Evolutionary conservation across 1,284 basidiomycete genomes (phyloP), one percentile per base, ranked within the genome.

Genomic region (Porodaedalea pini): DNA sequence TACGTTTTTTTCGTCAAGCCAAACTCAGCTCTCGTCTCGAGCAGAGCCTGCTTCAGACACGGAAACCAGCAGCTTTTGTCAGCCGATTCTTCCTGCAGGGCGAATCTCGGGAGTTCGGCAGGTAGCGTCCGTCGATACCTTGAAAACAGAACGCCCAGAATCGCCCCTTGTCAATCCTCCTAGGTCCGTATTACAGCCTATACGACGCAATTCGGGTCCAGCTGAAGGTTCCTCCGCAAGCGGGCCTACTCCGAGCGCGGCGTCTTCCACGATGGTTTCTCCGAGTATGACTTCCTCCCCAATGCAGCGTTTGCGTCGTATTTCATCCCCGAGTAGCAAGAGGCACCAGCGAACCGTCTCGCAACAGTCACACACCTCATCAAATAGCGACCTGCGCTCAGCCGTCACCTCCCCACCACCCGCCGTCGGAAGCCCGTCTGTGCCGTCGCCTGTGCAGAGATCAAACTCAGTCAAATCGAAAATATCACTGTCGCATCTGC

Each of bases 401-500:
- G 48, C 51, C 11, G 54, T 61, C 17, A 51, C 62, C 8, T 64
- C 68, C 1, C 63, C 66, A 2, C 53, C 60, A 6, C 60, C 57
- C 6, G 44, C 45, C 34, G n/a, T 19, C 45, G 49, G 21, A 53
- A 36, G 43, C 39, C 10, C 48, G 39, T 27, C 27, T 27, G n/a
- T 54, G 6, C 41, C 62, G 8, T 51, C 64, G 5, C 32, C 56
- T 2, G 25, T 64, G 19, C 61, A 47, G 21, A 63, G 70, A 32
- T 67, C 61, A 34, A 61, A 62, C 21, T 82, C 83, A 0, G 68
- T 86, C 8, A 75, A 78, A 5, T 73, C 77, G 0, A 87, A 86
- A 64, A 67, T 85, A 4, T 85, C 82, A 0, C 66, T 85, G 5
- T 80, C 82, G 2, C 81, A 81, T 58, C 68, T 86, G 6, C 78